phyloP scores from a whole-genome alignment of 164 flowering plant species.

The Tinospora cordifolia region DNA sequence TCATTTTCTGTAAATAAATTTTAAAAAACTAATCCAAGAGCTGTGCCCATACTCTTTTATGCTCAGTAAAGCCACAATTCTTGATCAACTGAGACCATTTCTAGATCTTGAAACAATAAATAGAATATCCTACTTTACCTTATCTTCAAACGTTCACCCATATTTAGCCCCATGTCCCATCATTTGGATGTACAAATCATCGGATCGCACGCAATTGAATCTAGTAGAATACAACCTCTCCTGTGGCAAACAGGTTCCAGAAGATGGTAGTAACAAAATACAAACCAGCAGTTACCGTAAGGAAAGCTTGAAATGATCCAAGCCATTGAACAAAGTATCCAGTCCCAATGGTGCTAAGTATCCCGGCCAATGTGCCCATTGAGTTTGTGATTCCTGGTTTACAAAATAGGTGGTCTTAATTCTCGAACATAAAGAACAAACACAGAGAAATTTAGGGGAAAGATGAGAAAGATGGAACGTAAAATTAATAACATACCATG shows the following conservation, averaged over 20 bases:
- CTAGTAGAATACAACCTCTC: constrained; percentile 66
- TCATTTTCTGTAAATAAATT: neutral
- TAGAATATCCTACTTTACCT: neutral
- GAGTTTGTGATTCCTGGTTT: constrained; percentile 77
- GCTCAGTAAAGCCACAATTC: neutral
- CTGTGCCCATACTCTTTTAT: neutral
- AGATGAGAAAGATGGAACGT: neutral
- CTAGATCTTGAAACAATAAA: neutral
- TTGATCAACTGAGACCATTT: neutral
- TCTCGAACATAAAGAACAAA: neutral
- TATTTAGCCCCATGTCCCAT: neutral
- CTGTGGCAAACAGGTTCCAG: constrained; percentile 84
- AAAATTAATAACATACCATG: constrained; percentile 52
- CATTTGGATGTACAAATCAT: neutral
- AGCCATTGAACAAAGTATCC: constrained; percentile 94
- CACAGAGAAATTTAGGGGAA: neutral
- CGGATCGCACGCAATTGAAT: neutral
- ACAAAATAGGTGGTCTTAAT: neutral
- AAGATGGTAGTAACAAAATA: constrained; percentile 68
- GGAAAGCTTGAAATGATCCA: constrained; percentile 93
- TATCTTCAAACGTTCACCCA: neutral
- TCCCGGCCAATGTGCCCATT: constrained; percentile 82
- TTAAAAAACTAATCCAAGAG: neutral
- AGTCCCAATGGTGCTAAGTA: constrained; percentile 86
- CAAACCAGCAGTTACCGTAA: constrained; percentile 68